Conservation (phyloP, 768 basidiomycete genomes). For the Mycena albidolilacea region DNA sequence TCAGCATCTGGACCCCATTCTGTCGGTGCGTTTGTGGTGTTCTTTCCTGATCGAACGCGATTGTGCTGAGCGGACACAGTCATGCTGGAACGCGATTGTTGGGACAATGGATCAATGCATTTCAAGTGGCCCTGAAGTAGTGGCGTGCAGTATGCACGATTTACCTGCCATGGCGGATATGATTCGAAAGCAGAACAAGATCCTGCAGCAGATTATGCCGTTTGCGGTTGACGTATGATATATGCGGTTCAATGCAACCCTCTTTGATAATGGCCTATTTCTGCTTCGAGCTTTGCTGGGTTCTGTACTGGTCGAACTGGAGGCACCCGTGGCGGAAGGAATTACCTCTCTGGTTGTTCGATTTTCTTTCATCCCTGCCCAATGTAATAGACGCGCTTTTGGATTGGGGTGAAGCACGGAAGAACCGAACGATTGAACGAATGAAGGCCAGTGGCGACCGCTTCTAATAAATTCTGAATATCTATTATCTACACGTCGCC, state of each 20-base stretch:
- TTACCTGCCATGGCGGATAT: constrained; percentile 18
- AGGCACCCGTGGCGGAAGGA: neutral
- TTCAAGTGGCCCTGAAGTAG: neutral
- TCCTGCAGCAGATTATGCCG: constrained; percentile 15
- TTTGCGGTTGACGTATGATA: constrained; percentile 14
- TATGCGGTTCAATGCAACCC: neutral
- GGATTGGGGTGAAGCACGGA: no score
- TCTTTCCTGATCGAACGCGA: neutral
- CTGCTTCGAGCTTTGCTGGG: no score
- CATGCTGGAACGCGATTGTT: constrained; percentile 19
- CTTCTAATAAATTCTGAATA: no score
- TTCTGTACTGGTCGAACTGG: no score
- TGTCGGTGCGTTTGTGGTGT: constrained; percentile 17
- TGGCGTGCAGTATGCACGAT: neutral
- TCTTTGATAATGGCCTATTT: no score
- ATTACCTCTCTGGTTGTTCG: neutral
- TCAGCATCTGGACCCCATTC: constrained; percentile 6
- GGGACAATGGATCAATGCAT: constrained; percentile 1
- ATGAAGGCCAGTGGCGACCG: no score
- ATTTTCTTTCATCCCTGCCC: no score
- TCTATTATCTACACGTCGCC: neutral
- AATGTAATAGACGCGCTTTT: no score
- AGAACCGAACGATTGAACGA: no score
- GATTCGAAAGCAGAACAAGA: constrained; percentile 11
- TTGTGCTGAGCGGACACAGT: constrained; percentile 3